Percentiles rank a stretch among this genome's conserved stretches.
Evolutionary conservation across 2,329 filamentous ascomycete species (phyloP).

Genomic region (Fusarium burgessii): DNA sequence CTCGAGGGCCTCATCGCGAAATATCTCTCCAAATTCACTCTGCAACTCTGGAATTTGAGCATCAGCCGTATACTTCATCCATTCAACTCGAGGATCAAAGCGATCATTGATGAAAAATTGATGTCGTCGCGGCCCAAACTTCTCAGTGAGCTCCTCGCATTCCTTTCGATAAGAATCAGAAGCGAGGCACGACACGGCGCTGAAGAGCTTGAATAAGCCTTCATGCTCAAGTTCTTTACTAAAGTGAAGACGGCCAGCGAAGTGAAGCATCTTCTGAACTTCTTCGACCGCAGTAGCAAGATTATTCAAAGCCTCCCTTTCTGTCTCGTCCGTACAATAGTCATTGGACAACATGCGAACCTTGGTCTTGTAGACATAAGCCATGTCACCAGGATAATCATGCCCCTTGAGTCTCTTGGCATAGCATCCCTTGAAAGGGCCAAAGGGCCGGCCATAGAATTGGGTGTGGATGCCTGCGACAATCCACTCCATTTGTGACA

Average conservation of each 20-base stretch:
- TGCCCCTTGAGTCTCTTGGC: neutral
- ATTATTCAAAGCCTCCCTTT: neutral
- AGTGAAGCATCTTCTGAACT: neutral
- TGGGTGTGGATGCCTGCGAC: conserved; percentile 1
- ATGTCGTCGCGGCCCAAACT: conserved; percentile 4
- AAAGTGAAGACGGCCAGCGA: rapidly evolving
- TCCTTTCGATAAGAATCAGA: neutral
- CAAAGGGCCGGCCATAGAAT: neutral
- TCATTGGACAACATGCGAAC: neutral
- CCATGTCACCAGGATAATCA: neutral
- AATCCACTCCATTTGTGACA: conserved; percentile 19
- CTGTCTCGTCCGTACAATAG: neutral
- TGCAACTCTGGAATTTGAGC: neutral
- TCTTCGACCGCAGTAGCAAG: neutral
- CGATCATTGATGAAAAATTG: neutral
- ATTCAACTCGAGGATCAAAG: conserved; percentile 24
- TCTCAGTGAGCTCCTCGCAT: neutral
- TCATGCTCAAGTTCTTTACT: neutral
- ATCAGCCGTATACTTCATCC: neutral
- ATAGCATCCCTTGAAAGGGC: neutral
- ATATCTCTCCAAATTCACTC: neutral
- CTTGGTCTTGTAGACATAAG: neutral
- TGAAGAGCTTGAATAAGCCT: conserved; percentile 7
- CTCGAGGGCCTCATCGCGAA: neutral
- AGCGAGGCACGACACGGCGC: conserved; percentile 4